Evolutionary conservation across 352 stramenopile genomes (phyloP), one percentile per base, ranked within the genome.

Genomic region (Globisporangium paddicum): DNA sequence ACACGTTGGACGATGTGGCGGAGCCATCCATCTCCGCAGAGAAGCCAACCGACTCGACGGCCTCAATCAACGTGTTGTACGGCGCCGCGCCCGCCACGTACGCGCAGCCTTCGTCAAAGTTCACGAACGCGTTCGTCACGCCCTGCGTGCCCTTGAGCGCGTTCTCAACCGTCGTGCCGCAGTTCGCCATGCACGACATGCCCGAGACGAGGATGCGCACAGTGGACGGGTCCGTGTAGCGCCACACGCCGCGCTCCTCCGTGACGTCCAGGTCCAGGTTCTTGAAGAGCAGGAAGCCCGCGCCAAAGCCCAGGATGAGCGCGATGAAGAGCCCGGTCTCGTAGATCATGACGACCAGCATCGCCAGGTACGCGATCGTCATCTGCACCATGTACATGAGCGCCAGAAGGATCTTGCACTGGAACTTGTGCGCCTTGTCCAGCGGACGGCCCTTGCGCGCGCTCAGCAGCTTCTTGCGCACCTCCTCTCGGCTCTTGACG

Each of bases 111-210:
- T 95, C 82, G 34, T 82, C 73, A 53, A 93, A 93, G 54, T 82
- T 69, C 32, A 96, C 87, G 38, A 89, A 71, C 42, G 79, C 89
- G 55, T 86, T 73, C 7, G 73, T 78, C 51, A 97, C 90, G 32
- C 88, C 86, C 18, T 73, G 59, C 14, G 80, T 70, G 21, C 26
- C 54, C 32, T 57, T 41, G 38, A 95, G 57, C 23, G 85, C 68
- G 46, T 84, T 82, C 57, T 80, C 62, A 11, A 94, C 79, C 3
- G 85, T 93, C 41, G 56, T 96, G 30, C 93, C 95, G 60, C 88
- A 93, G 66, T 96, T 96, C 32, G 93, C 90, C 77, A 97, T 89
- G 48, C 83, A 93, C 51, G 75, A 84, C 80, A 97, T 97, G 47
- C 92, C 90, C 48, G 95, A 83, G 5, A 98, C 76, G 48, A 72